Base-by-base conservation (phyloP, 2,329 filamentous ascomycete species). In the Grosmannia serpens region DNA sequence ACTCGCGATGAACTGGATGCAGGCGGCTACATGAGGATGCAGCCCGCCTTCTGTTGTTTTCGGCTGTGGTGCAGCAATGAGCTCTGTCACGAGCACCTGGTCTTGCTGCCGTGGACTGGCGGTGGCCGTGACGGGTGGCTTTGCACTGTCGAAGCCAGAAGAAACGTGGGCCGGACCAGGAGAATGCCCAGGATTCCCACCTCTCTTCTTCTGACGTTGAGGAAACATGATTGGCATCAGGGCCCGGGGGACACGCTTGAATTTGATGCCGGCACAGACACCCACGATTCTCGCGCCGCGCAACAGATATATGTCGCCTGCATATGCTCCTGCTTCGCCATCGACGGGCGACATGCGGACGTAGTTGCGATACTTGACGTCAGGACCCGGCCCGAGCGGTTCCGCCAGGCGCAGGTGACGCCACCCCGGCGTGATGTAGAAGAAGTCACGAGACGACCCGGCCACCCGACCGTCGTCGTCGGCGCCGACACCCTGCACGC, bases 231-330 rank as follows among this genome's bases (percentile, higher is more conserved):
- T 65, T 67, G 31, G 31, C 4, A 76, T 65, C 46, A 76, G 61
- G 38, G 29, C n/a, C n/a, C 49, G 47, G 20, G 41, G 26, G 44
- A 52, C 44, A 47, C 51, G 33, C 15, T 71, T 68, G 65, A 77
- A 76, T 60, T 68, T 67, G 57, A 74, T 67, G 13, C 61, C 68
- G 1, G 63, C 62, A 11, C 70, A 63, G 26, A 72, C 51, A 35
- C 67, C 72, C 11, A 74, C 62, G 27, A 74, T 68, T 2, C 59
- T 60, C n/a, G 61, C 64, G 10, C 65, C 68, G 54, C 71, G 67
- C 17, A 74, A 62, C 15, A 74, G 57, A 56, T 71, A 73, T 0
- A 73, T 68, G 59, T 73, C 70, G 29, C 71, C 73, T 13, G 64
- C 53, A 38, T 41, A 54, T 38, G 63, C 70, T 46, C 70, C 61